Percentiles rank a stretch among this genome's conserved stretches.
Evolutionary conservation across 2,329 filamentous ascomycete genomes (phyloP).

Genomic region (Colletotrichum sp.): DNA sequence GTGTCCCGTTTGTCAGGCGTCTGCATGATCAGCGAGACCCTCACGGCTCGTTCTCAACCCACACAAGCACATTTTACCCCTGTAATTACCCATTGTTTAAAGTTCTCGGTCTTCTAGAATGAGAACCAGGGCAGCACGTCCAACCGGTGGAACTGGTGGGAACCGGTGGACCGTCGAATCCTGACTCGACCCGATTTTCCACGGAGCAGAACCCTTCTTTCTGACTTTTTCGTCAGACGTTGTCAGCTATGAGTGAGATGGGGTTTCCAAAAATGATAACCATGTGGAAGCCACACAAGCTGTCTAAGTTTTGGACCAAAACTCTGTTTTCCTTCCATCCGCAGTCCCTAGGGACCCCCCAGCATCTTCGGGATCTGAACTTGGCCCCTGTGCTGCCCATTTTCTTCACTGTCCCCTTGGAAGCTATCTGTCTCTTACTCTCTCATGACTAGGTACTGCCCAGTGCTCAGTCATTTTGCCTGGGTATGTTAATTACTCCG

Average conservation of each 20-base stretch:
- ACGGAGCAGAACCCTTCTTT: conserved; percentile 16
- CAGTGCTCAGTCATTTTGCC: not conserved
- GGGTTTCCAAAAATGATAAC: conserved; percentile 20
- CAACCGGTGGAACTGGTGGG: conserved; percentile 16
- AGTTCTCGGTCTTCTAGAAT: conserved; percentile 19
- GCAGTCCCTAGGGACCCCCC: not conserved
- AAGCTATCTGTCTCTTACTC: not conserved
- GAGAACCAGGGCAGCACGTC: not conserved
- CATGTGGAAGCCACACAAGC: conserved; percentile 21
- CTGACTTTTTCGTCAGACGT: not conserved
- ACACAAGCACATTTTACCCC: not conserved
- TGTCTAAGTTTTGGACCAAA: conserved; percentile 14
- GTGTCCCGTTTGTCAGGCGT: conserved; percentile 16
- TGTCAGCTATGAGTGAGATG: conserved; percentile 17
- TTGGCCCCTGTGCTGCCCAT: not conserved
- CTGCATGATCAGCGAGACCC: conserved; percentile 17
- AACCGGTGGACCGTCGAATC: conserved; percentile 12
- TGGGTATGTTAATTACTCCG: not conserved
- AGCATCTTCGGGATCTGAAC: conserved; percentile 19
- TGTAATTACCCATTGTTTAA: conserved; percentile 10
- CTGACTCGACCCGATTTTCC: conserved; percentile 9
- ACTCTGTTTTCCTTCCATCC: conserved; percentile 16
- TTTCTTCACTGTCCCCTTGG: not conserved
- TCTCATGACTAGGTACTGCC: not conserved
- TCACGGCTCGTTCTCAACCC: not conserved